Evolutionary conservation across 768 basidiomycete species (phyloP), one percentile per base, ranked within the genome.

Genomic region (Pleurotus citrinopileatus): DNA sequence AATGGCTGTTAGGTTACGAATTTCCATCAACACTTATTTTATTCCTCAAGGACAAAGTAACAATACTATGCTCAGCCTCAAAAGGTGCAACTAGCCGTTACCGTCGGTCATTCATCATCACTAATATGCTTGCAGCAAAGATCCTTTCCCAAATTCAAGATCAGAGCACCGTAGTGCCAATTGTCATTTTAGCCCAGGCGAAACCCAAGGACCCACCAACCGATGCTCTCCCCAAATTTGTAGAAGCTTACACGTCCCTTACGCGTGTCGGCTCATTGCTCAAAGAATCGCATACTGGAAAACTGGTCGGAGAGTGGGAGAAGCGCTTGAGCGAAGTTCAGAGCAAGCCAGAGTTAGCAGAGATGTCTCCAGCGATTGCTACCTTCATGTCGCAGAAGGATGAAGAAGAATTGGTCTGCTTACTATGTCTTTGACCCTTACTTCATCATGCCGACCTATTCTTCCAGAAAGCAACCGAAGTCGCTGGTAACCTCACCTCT

Each of bases 1-100:
- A 94, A 65, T 97, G 94, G 91, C 77, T 99, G 15, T 80, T 98
- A 34, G 96, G 95, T 12, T 98, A 94, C 69, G 96, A 99, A 70
- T 98, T 98, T 65, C 97, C 96, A 2, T 93, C 94, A 0, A 98
- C 96, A 0, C 75, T 98, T 25, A 79, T 95, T 55, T 74, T 98
- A 17, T 89, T 98, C 62, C 80, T 86, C 54, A 87, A 87, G 62
- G 76, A 86, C 52, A 89, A 82, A 63, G 71, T 98, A 17, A 74
- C 75, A 28, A 87, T 98, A 36, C 72, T 97, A 23, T 94, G 91
- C 58, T 95, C 93, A 20, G 80, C 89, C 1, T 90, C 87, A 17
- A 96, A 98, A 82, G 90, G 94, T 93, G 57, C 57, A 48, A 23
- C 52, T 28, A 23, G 27, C n/a, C 42, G 27, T 37, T 47, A 38